These are phyloP conservation scores for Aspergillus uvarum DNA, from an alignment of 2,329 filamentous ascomycete genomes.

Conservation along the genomic window DNA sequence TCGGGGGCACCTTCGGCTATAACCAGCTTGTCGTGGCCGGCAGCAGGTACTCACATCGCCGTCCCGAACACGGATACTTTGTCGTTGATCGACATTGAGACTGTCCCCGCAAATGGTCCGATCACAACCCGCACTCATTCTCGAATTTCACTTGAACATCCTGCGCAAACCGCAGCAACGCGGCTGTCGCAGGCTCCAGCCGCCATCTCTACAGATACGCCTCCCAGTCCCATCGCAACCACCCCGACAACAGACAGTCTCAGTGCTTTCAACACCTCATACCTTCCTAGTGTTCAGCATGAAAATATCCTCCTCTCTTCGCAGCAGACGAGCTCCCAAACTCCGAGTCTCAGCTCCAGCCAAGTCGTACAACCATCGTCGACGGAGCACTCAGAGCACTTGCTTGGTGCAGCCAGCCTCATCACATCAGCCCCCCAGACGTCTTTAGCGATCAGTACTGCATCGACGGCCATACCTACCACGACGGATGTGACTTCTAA, in stretches of 20 bases:
- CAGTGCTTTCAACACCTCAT: not conserved
- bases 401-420: not conserved
- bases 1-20: slow-evolving; percentile 11
- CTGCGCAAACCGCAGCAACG: not conserved
- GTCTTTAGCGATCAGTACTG: not conserved
- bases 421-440: not conserved
- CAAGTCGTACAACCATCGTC: not conserved
- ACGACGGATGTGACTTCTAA: slow-evolving; percentile 2
- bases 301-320: slow-evolving; percentile 2
- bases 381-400: not conserved
- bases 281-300: not conserved
- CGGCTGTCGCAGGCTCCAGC: not conserved
- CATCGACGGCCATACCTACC: slow-evolving; percentile 2
- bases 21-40: slow-evolving; percentile 6
- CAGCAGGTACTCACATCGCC: slow-evolving; percentile 4
- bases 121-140: not conserved
- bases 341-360: not conserved
- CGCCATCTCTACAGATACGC: not conserved
- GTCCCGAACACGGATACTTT: not conserved
- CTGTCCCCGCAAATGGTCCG: not conserved
- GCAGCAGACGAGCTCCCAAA: not conserved
- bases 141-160: not conserved
- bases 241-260: not conserved
- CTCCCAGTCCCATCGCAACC: not conserved
- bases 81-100: not conserved